Evolutionary conservation across 306 rosid species (phyloP), one percentile per base, ranked within the genome.

Genomic region (Trifolium repens): DNA sequence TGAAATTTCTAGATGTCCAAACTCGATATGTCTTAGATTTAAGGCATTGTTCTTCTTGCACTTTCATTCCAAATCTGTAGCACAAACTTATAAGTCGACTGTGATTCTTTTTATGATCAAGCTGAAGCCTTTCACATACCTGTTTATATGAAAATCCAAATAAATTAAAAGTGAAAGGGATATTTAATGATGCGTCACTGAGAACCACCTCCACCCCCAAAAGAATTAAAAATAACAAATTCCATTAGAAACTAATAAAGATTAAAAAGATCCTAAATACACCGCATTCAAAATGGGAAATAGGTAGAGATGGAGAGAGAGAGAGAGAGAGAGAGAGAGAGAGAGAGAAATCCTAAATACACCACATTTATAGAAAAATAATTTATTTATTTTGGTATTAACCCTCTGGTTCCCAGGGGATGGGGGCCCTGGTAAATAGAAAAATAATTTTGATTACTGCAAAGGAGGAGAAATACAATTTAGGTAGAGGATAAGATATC

Each of bases 71-170:
- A 88, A 87, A 90, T 82, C 96, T 87, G 57, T 83, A 66, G 81
- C 88, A 85, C 89, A 94, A 81, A 76, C 77, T 74, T 57, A 88
- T 49, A 16, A 94, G 85, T n/a, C 91, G 88, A 53, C 46, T 66
- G 80, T 87, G 89, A 87, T 78, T 83, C 86, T 66, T 87, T 81
- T 91, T 94, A 47, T 85, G 89, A 60, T 89, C 94, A 70, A 94
- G 84, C 79, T 97, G 93, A 78, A 94, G 92, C 87, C 87, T 80
- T 79, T 86, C 84, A 52, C 90, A 79, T n/a, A 94, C 79, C 98
- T 91, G 89, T 70, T 78, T 50, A 61, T 30, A 49, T 65, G 16
- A 86, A 71, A 78, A 83, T 15, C 76, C 46, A 47, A 79, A 60
- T 9, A 76, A 49, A 79, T 73, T 65, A 22, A 30, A 49, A 65